A percentile compares a stretch with the other conserved stretches of the same genome.
These are phyloP conservation scores for Blastobotrys muscicola DNA, from an alignment of 805 yeast species.

Conservation along the genomic window DNA sequence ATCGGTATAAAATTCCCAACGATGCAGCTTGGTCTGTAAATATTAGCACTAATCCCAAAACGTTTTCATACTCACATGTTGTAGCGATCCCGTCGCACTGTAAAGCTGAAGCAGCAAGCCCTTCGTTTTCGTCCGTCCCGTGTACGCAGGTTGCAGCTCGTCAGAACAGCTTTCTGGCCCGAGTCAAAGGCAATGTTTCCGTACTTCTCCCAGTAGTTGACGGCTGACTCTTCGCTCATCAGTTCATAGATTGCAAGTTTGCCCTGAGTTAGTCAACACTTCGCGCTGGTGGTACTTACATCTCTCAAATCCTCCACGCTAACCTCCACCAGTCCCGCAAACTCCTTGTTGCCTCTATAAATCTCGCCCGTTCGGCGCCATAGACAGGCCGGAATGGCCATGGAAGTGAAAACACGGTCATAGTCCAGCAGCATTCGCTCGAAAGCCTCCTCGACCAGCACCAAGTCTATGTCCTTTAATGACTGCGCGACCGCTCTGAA, in stretches of 20 bases:
- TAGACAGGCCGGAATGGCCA: constrained; percentile 96
- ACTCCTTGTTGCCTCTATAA: constrained; percentile 89
- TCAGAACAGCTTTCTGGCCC: constrained; percentile 88
- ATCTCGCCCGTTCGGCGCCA: constrained; percentile 98
- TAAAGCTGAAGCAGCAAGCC: constrained; percentile 89
- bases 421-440: constrained; percentile 89
- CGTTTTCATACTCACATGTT: constrained; percentile 39
- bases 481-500: constrained; percentile 88
- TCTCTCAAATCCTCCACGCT: constrained; percentile 84
- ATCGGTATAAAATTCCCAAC: constrained; percentile 93
- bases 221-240: constrained; percentile 93
- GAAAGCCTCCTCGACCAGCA: constrained; percentile 85
- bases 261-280: constrained; percentile 37
- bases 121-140: constrained; percentile 71
- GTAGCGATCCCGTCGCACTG: constrained; percentile 84
- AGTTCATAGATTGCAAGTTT: constrained; percentile 84
- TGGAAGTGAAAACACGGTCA: constrained; percentile 89
- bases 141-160: constrained; percentile 80
- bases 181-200: constrained; percentile 95
- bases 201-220: constrained; percentile 94
- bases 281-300: constrained; percentile 5
- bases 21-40: constrained; percentile 65
- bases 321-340: constrained; percentile 87
- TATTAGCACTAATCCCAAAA: background rate
- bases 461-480: constrained; percentile 81